Conservation (phyloP, 495 filamentous ascomycete species). For the Penicillium atrosanguineum region DNA sequence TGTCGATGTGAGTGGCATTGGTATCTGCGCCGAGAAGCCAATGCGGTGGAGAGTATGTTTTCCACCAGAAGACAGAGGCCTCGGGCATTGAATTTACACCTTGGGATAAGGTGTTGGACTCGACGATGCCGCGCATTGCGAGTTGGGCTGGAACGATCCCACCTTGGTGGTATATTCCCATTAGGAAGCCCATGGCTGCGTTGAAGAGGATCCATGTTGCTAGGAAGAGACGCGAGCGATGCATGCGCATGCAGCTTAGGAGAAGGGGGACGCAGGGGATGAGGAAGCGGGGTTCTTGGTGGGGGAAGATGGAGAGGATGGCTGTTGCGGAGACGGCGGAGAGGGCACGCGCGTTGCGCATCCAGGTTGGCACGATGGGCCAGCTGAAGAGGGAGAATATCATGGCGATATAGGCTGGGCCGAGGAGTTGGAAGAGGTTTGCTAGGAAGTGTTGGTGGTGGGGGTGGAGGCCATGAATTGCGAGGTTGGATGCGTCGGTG, state of each 20-base stretch:
- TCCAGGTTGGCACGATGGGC: slow-evolving; percentile 41
- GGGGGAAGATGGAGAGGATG: slow-evolving; percentile 79
- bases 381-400: slow-evolving; percentile 53
- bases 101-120: slow-evolving; percentile 16
- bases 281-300: slow-evolving; percentile 94
- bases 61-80: slow-evolving; percentile 85
- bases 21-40: slow-evolving; percentile 85
- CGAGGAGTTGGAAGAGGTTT: slow-evolving; percentile 86
- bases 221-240: slow-evolving; percentile 61
- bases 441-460: slow-evolving; percentile 83
- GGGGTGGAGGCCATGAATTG: slow-evolving; percentile 87
- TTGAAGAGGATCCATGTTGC: slow-evolving; percentile 83
- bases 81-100: slow-evolving; percentile 49
- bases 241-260: slow-evolving; percentile 75
- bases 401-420: slow-evolving; percentile 76
- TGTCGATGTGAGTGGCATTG: slow-evolving; percentile 52
- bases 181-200: slow-evolving; percentile 67
- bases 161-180: slow-evolving; percentile 94
- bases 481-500: slow-evolving; percentile 68
- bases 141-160: slow-evolving; percentile 82
- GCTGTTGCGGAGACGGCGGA: slow-evolving; percentile 80
- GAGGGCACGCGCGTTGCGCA: slow-evolving; percentile 52
- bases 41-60: slow-evolving; percentile 89
- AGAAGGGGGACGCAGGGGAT: slow-evolving; percentile 86
- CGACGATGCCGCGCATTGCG: slow-evolving; percentile 42